Conservation (phyloP, 2,329 filamentous ascomycete genomes). For the Alternaria gansuensis region DNA sequence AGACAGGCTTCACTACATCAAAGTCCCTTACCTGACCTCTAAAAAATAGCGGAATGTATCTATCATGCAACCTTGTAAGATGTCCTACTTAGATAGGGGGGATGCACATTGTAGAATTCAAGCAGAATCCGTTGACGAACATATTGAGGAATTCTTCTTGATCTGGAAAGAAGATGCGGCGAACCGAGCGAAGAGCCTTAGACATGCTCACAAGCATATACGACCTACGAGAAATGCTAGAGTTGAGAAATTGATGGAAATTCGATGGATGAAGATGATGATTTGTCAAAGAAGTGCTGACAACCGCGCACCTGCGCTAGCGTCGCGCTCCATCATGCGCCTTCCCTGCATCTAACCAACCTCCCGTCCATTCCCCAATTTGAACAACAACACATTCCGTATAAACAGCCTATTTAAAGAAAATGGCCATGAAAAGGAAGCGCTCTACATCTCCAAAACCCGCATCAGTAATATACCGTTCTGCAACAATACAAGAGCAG, state of each 20-base stretch:
- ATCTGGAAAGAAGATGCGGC: neutral
- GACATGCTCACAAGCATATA: neutral
- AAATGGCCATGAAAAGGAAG: slow-evolving; percentile 47
- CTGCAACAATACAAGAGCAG: slow-evolving; percentile 59
- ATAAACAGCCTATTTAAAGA: slow-evolving; percentile 4
- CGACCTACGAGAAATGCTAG: neutral
- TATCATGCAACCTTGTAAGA: neutral
- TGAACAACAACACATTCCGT: slow-evolving; percentile 6
- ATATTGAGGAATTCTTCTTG: neutral
- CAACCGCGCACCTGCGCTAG: slow-evolving; percentile 12
- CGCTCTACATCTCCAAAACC: slow-evolving; percentile 29
- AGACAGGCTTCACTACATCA: neutral
- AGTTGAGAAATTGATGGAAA: neutral
- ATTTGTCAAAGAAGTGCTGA: slow-evolving; percentile 2
- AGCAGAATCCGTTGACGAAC: neutral
- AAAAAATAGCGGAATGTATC: neutral
- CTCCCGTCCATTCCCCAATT: slow-evolving; percentile 13
- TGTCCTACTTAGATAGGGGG: neutral
- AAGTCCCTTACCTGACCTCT: neutral
- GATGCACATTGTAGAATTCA: neutral
- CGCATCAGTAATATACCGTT: slow-evolving; percentile 54
- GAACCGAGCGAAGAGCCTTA: neutral
- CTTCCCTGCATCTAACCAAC: slow-evolving; percentile 8
- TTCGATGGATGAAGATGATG: slow-evolving; percentile 4
- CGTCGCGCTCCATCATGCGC: slow-evolving; percentile 18